Evolutionary conservation across 805 yeast species (phyloP).

Genomic region (Metschnikowia drakensbergensis): DNA sequence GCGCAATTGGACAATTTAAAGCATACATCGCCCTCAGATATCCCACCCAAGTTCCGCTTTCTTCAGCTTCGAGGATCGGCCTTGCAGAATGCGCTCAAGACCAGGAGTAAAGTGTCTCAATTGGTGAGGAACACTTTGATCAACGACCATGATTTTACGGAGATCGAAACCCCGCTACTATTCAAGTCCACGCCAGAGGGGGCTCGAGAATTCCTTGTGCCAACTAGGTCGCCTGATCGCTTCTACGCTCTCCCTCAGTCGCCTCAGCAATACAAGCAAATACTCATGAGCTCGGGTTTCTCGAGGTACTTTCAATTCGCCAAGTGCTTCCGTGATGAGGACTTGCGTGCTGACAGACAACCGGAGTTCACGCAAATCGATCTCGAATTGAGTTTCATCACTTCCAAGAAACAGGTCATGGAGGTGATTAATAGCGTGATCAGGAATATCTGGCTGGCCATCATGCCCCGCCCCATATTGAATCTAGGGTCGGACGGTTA

Average conservation of each 20-base stretch:
- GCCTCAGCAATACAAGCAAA: conserved; percentile 95
- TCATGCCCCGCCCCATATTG: conserved; percentile 39
- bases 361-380: conserved; percentile 98
- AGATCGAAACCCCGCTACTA: conserved; percentile 87
- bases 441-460: conserved; percentile 49
- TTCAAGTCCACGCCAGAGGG: conserved; percentile 98
- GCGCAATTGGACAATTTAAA: conserved; percentile 64
- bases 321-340: conserved; percentile 94
- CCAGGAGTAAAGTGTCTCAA: conserved; percentile 54
- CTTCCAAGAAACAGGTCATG: conserved; percentile 61
- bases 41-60: conserved; percentile 79
- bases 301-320: conserved; percentile 86
- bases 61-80: conserved; percentile 66
- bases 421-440: conserved; percentile 58
- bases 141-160: conserved; percentile 52
- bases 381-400: conserved; percentile 85
- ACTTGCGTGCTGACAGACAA: conserved; percentile 89
- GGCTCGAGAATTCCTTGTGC: conserved; percentile 92
- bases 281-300: conserved; percentile 91
- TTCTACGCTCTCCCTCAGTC: conserved; percentile 95
- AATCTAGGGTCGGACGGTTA: conserved; percentile 29
- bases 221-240: conserved; percentile 59
- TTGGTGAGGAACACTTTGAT: conserved; percentile 41
- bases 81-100: conserved; percentile 53
- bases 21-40: conserved; percentile 44